These are phyloP conservation scores for Auricularia auricula-judae DNA, from an alignment of 768 basidiomycete species.

Conservation along the genomic window DNA sequence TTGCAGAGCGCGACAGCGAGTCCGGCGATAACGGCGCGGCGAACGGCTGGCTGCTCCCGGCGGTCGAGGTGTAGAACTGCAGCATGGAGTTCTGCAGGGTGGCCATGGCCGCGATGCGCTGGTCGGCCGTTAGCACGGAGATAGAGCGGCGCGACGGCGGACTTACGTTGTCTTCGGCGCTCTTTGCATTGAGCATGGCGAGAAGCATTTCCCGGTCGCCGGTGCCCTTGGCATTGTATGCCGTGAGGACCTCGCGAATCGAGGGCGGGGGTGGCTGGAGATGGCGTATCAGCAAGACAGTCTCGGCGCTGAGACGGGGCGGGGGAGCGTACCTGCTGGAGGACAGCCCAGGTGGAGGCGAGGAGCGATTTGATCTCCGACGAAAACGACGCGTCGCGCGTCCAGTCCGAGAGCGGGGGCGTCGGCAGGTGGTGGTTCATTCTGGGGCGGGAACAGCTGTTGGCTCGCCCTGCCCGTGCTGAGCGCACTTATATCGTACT, in stretches of 20 bases:
- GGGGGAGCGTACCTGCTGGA: slow-evolving; percentile 31
- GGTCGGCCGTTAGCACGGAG: slow-evolving; percentile 7
- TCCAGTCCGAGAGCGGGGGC: neutral
- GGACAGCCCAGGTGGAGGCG: slow-evolving; percentile 32
- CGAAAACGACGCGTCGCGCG: neutral
- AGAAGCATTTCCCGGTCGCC: slow-evolving; percentile 89
- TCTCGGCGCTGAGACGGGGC: neutral
- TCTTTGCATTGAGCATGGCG: slow-evolving; percentile 84
- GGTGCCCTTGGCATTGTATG: slow-evolving; percentile 77
- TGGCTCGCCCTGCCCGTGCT: neutral
- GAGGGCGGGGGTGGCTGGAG: slow-evolving; percentile 63
- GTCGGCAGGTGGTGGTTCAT: neutral
- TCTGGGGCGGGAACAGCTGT: neutral
- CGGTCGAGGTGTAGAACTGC: slow-evolving; percentile 32
- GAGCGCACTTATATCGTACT: neutral
- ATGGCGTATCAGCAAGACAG: neutral
- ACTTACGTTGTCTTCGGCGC: slow-evolving; percentile 82
- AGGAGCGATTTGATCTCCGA: slow-evolving; percentile 14
- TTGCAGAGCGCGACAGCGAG: neutral
- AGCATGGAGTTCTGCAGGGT: slow-evolving; percentile 62
- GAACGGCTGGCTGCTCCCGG: neutral
- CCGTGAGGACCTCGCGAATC: slow-evolving; percentile 75
- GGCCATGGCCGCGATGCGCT: slow-evolving; percentile 65
- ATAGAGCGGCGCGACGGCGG: neutral
- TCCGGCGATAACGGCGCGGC: neutral